Evolutionary conservation across 805 yeast genomes (phyloP).

Genomic region (Hanseniaspora pseudoguilliermondii): DNA sequence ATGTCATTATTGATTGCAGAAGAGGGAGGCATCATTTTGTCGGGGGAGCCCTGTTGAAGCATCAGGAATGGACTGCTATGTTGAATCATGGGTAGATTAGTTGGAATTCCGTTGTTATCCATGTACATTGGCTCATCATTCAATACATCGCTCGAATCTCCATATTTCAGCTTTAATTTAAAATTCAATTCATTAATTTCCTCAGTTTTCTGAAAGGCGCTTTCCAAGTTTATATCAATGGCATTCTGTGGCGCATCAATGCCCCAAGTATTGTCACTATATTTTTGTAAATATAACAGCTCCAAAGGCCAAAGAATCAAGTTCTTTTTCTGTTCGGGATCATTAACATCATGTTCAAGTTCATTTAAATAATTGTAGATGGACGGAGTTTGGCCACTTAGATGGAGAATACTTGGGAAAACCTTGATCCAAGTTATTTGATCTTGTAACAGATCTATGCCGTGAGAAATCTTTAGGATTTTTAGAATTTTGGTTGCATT

Average conservation of each 20-base stretch:
- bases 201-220: slow-evolving; percentile 23
- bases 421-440: slow-evolving; percentile 49
- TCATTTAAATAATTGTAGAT: slow-evolving; percentile 39
- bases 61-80: slow-evolving; percentile 11
- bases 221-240: slow-evolving; percentile 15
- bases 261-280: neutral
- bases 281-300: slow-evolving; percentile 45
- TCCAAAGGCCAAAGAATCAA: slow-evolving; percentile 62
- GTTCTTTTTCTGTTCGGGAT: slow-evolving; percentile 27
- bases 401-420: slow-evolving; percentile 53
- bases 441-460: slow-evolving; percentile 20
- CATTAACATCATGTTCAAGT: neutral
- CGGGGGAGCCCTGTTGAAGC: slow-evolving; percentile 10
- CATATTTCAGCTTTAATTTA: slow-evolving; percentile 12
- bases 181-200: slow-evolving; percentile 21
- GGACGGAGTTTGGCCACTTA: slow-evolving; percentile 54
- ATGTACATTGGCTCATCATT: neutral
- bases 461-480: slow-evolving; percentile 31
- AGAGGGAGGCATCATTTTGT: neutral
- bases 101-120: neutral
- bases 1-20: neutral
- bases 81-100: neutral
- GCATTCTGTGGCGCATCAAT: slow-evolving; percentile 16
- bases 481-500: slow-evolving; percentile 29
- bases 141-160: slow-evolving; percentile 13